Base-by-base conservation (phyloP, 1,284 basidiomycete species). In the Cutaneotrichosporon dermatis region DNA sequence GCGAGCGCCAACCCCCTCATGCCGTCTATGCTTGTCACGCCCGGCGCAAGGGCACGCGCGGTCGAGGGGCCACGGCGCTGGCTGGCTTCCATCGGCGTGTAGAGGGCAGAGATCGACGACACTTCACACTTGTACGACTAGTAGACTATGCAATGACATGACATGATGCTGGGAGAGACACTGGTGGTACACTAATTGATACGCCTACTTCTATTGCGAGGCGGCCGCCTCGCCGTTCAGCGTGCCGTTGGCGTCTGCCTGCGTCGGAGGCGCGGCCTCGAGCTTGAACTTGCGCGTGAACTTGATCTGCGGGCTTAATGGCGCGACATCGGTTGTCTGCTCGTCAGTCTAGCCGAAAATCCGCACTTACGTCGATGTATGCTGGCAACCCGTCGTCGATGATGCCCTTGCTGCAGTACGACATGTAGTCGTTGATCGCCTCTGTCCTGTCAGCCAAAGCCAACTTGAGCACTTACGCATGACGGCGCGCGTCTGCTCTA, bases 71-170 rank as follows among this genome's bases (percentile, higher is more conserved):
- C 74, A 3, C 62, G 71, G 54, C 60, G 69, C 12, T 77, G 74
- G 74, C 62, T 77, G 15, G 68, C 74, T 4, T 72, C 72, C 15
- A 75, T 77, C 35, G 75, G 75, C 3, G 74, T 77, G 4, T 76
- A 66, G 57, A 43, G 35, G 34, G 25, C 34, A 50, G 25, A 25
- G 25, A 25, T 25, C 25, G 25, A 25, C 25, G 25, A 25, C 25
- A 25, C 25, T 25, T 25, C 25, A 25, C 25, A 25, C 25, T 25
- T 25, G 25, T 34, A 52, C 13, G 11, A 45, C 45, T 64, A 25
- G 60, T 62, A 58, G 55, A 51, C 46, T 55, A 63, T 61, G 56
- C 59, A 58, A 48, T 54, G 40, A 59, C 46, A 46, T 54, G 40
- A 51, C 37, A 57, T 59, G 56, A 35, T 59, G 36, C 50, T 10